These are phyloP conservation scores for Nyssa sinensis DNA, from an alignment of 148 eudicot genomes.

Conservation along the genomic window DNA sequence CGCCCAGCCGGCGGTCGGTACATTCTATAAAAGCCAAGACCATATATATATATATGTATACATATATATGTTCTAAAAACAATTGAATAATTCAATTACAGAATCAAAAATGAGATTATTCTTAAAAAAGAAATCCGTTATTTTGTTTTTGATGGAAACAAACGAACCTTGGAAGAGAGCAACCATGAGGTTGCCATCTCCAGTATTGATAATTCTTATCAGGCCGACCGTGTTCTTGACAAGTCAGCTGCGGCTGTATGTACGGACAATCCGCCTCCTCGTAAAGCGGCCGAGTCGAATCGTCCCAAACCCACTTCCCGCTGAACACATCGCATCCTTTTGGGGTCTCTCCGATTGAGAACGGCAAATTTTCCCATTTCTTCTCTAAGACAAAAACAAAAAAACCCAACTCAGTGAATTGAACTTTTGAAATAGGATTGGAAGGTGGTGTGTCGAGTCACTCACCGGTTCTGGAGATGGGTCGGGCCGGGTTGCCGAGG, in stretches of 20 bases:
- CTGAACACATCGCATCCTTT: conserved; percentile 66
- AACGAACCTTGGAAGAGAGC: conserved; percentile 75
- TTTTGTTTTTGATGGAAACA: not conserved
- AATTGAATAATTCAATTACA: no score
- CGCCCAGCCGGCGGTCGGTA: no score
- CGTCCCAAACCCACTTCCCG: conserved; percentile 81
- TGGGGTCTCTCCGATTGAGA: conserved; percentile 46
- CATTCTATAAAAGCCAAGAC: no score
- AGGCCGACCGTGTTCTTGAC: conserved; percentile 83
- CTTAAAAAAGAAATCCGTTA: no score
- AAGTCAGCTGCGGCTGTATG: conserved; percentile 78
- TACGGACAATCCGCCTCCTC: conserved; percentile 87
- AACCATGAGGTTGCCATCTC: conserved; percentile 89
- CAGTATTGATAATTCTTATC: conserved; percentile 72
- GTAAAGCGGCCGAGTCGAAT: conserved; percentile 55
- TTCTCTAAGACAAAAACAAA: conserved; percentile 20
- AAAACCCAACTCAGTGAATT: not conserved
- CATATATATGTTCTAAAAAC: no score
- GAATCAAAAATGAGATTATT: no score
- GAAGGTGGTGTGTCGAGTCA: not conserved
- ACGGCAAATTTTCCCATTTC: conserved; percentile 49
- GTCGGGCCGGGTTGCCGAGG: not conserved
- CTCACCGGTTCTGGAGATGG: conserved; percentile 25
- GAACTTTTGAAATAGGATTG: not conserved
- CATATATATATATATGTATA: no score